Evolutionary conservation across 1,284 basidiomycete genomes (phyloP), one percentile per base, ranked within the genome.

Genomic region (Ustilago shanxiensis): DNA sequence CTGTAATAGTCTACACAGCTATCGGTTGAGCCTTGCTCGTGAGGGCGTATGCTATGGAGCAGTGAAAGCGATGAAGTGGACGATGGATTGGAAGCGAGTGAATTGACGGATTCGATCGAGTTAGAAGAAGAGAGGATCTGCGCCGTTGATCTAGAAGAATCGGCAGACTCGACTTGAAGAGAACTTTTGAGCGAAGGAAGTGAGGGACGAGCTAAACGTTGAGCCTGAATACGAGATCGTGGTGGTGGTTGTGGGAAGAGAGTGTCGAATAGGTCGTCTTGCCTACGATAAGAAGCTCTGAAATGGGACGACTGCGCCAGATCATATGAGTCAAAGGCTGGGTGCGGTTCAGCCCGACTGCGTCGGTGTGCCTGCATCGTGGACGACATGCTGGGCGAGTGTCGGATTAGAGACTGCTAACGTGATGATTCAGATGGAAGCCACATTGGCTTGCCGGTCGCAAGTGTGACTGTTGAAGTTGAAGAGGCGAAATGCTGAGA

Each of bases 1-100:
- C 74, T 77, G 63, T 70, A 66, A 45, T 59, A 63, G 51, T 77
- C 74, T 65, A 66, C 66, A 20, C 62, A 64, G 63, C 72, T 74
- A 44, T 74, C 66, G 53, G 55, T 56, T 22, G 72, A 66, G 4
- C 33, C 33, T 35, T 69, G 66, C 64, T 75, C 67, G 49, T n/a
- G 44, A 1, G 67, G 63, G 22, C 60, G 67, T 22, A 69, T 41
- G 63, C 52, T 60, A 26, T 75, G 67, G 1, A 75, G 58, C 5
- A 75, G 62, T 35, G 72, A 74, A 16, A 74, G 60, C 3, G 72
- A 66, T 2, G 67, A 75, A 7, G 67, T 62, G 2, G 72, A 75
- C 8, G 72, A 75, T 5, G 67, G 72, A 37, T 75, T 66, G 35
- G 72, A 75, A 3, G 67, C 51, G 9, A 75, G 62, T 49, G 67